Base-by-base conservation (phyloP, 2,329 filamentous ascomycete species). In the Aspergillus pseudotamarii region DNA sequence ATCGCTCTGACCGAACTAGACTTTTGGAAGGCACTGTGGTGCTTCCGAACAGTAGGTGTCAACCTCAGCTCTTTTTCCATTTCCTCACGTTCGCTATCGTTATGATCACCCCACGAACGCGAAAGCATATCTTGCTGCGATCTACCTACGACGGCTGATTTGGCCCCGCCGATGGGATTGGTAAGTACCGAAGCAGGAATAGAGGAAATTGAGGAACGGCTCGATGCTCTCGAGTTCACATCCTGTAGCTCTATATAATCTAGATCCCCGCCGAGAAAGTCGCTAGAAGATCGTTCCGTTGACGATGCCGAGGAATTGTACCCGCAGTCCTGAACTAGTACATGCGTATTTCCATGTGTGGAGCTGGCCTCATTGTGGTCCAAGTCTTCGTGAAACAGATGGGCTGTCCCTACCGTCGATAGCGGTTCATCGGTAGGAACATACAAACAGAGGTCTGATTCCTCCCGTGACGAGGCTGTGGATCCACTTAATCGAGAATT, bases 1-100 rank as follows among this genome's bases (percentile, higher is more conserved):
- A 81, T 76, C 8, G 79, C 79, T 38, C 75, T 69, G 6, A 82
- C 79, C 0, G 80, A 82, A 69, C 79, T 82, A 1, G 79, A 77
- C 63, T 82, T 79, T 41, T 80, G 75, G 62, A 82, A 82, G 0
- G 74, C 76, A 0, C 73, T 73, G 61, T 76, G 72, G 10, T 74
- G 75, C 53, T 76, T 74, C 36, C 76, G 70, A 26, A 78, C 67
- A 1, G 72, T 72, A 8, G 73, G 70, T 30, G 71, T 65, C 23
- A 65, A 62, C 32, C 64, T 71, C 58, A 66, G 63, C 41, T 59
- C 66, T 57, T 65, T 68, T 10, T 60, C 70, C 65, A 48, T 64
- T 61, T 36, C 71, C 65, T 51, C 68, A 36, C 56, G 51, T 1
- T 41, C 60, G 30, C 54, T 66, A 50, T 51, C 57, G 11, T 57